These are phyloP conservation scores for Kodamaea restingae DNA, from an alignment of 805 yeast species.

Conservation along the genomic window DNA sequence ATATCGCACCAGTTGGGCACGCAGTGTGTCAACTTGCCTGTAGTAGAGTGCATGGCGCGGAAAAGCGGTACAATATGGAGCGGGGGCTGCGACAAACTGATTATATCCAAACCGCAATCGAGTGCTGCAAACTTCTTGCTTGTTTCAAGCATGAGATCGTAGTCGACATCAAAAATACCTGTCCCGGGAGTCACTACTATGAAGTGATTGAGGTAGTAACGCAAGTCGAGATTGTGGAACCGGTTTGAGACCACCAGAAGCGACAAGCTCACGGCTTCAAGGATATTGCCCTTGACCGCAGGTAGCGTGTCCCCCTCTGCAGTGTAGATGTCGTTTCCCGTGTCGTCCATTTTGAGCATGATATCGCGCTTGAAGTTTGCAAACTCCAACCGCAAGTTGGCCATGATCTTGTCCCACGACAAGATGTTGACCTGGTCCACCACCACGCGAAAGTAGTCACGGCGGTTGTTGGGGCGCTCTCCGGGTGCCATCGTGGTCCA, in stretches of 20 bases:
- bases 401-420: conserved; percentile 92
- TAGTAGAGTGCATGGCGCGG: conserved; percentile 48
- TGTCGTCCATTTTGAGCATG: conserved; percentile 38
- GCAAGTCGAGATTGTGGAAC: conserved; percentile 77
- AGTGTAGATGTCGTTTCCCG: conserved; percentile 9
- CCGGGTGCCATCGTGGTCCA: conserved; percentile 65
- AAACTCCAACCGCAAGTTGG: conserved; percentile 77
- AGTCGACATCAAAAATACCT: conserved; percentile 89
- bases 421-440: conserved; percentile 89
- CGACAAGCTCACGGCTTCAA: conserved; percentile 85
- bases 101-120: conserved; percentile 83
- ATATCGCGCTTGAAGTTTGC: conserved; percentile 76
- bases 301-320: conserved; percentile 56
- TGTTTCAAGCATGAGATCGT: conserved; percentile 67
- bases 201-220: conserved; percentile 89
- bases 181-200: conserved; percentile 88
- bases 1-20: conserved; percentile 96
- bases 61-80: conserved; percentile 88
- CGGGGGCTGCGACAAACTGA: conserved; percentile 88
- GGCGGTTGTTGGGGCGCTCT: conserved; percentile 60
- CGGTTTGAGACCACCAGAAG: conserved; percentile 72
- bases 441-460: conserved; percentile 86
- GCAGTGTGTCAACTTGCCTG: conserved; percentile 57
- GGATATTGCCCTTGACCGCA: conserved; percentile 80
- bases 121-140: conserved; percentile 70